Base-by-base conservation (phyloP, 306 rosid species). In the Lablab purpureus region DNA sequence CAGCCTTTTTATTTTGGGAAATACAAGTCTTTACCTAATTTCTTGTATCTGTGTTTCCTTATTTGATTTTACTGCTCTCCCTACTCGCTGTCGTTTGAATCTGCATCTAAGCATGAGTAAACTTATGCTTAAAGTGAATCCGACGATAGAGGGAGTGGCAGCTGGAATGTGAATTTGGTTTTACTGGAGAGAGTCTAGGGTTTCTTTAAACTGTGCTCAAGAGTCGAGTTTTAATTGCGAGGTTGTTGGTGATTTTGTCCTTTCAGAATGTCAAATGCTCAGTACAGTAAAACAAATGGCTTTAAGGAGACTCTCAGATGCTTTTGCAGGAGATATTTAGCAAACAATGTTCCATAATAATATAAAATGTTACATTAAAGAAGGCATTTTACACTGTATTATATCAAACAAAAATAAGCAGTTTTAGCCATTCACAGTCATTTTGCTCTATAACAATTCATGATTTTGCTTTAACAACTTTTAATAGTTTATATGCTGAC, bases 101-200 rank as follows among this genome's bases (percentile, higher is more conserved):
- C 59, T 58, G 23, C 36, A 21, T 56, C 76, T 74, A 14, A 12
- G 13, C 36, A 12, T 12, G 0, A 4, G 52, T 18, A 21, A 40
- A 6, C 22, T 13, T 11, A 34, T 30, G 8, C 55, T 34, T 37
- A 19, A 19, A 58, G 51, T 32, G 32, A 65, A 74, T 67, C 28
- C 32, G 43, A 52, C 50, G 37, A 19, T 19, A 15, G 63, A 47
- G 79, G 62, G 52, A 11, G 27, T 52, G 45, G 76, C 58, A 67
- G 43, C 55, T 54, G 63, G 30, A 36, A 19, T 40, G 59, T 52
- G 30, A 71, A 54, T 47, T 70, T 46, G 59, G 78, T 69, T 67
- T 58, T 76, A 34, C 43, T 60, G 50, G 49, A 34, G 75, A 45
- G 75, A 34, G 49, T 43, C 75, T 85, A 78, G 84, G 88, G 88